Evolutionary conservation across 2,329 filamentous ascomycete species (phyloP).

Genomic region (Neopestalotiopsis clavispora): DNA sequence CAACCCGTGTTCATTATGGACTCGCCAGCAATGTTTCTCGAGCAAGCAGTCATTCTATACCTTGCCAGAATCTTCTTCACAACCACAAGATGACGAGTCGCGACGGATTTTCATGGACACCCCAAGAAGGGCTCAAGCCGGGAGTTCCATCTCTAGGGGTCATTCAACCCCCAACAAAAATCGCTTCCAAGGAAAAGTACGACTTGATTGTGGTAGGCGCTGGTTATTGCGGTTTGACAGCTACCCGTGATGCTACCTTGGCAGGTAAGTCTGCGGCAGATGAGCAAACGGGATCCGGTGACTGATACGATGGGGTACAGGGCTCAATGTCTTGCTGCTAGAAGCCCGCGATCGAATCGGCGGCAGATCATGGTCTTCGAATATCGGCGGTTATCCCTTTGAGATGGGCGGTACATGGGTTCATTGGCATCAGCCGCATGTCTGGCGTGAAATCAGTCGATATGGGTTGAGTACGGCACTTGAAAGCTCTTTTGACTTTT

Average conservation of each 20-base stretch:
- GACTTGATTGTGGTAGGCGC: background rate
- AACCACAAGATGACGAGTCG: background rate
- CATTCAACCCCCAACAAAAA: background rate
- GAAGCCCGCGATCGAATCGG: constrained; percentile 48
- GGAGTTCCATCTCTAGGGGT: background rate
- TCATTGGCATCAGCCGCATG: constrained; percentile 40
- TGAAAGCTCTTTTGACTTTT: constrained; percentile 11
- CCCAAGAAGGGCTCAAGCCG: background rate
- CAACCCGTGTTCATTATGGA: background rate
- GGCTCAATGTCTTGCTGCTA: constrained; percentile 34
- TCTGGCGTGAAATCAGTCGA: constrained; percentile 39
- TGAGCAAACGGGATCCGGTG: background rate
- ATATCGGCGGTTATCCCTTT: constrained; percentile 39
- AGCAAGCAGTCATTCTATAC: background rate
- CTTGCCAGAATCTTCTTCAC: background rate
- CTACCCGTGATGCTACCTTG: background rate
- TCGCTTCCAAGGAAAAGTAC: background rate
- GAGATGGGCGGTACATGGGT: constrained; percentile 51
- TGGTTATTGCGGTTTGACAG: background rate
- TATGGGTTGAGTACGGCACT: constrained; percentile 36
- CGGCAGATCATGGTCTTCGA: constrained; percentile 44
- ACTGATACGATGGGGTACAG: background rate
- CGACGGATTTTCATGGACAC: constrained; percentile 5
- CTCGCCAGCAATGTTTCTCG: background rate
- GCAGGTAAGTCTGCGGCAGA: background rate